phyloP scores from a whole-genome alignment of 768 basidiomycete genomes.

The Ephemerocybe angulata region DNA sequence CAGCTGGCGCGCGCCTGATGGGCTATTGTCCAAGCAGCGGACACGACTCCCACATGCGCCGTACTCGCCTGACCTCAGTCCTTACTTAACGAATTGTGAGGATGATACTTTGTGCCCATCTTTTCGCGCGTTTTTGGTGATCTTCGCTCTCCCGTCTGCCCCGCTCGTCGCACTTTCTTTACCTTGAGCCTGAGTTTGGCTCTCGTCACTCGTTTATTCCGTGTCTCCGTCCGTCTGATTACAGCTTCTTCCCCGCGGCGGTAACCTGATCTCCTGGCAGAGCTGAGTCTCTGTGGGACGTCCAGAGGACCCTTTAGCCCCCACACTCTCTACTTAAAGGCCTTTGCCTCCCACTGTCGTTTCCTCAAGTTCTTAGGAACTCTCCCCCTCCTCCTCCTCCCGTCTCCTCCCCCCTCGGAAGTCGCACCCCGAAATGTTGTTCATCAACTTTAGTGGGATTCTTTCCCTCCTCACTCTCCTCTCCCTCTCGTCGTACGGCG shows the following conservation, averaged over 20 bases:
- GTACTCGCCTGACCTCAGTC: slow-evolving; percentile 10
- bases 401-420: too few relatives aligned
- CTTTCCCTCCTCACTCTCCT: not conserved
- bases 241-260: too few relatives aligned
- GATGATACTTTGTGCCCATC: too few relatives aligned
- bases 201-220: not conserved
- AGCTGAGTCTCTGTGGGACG: too few relatives aligned
- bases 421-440: too few relatives aligned
- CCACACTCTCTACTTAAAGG: not conserved
- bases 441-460: not conserved
- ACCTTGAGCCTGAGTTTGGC: not conserved
- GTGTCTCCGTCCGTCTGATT: not conserved
- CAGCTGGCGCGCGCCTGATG: not conserved
- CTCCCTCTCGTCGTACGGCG: not conserved
- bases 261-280: too few relatives aligned
- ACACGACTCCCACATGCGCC: slow-evolving; percentile 4
- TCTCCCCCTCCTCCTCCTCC: too few relatives aligned
- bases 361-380: not conserved
- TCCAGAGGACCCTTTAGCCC: not conserved
- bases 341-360: not conserved
- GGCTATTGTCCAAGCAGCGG: not conserved
- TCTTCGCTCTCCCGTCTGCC: too few relatives aligned
- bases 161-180: slow-evolving; percentile 6
- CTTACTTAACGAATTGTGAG: not conserved
- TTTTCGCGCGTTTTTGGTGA: too few relatives aligned